Base-by-base conservation (phyloP, 2,329 filamentous ascomycete genomes). In the Microcera coccophila region DNA sequence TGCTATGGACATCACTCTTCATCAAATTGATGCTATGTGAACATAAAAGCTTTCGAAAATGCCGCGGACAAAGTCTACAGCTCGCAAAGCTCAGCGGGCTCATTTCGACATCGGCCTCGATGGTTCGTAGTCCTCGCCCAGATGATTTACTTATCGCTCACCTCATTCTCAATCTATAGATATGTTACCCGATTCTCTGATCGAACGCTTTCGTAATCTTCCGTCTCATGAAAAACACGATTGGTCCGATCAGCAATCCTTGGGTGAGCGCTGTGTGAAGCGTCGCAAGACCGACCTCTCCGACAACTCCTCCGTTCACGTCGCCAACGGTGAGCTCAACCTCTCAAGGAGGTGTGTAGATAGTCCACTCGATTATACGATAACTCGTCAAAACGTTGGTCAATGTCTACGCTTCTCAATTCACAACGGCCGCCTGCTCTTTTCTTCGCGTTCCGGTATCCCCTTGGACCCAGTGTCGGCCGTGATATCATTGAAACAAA, bases 231-330 rank as follows among this genome's bases (percentile, higher is more conserved):
- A 51, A 19, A 31, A 34, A 15, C 29, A 39, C 15, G 48, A 49
- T 7, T 35, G 14, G 22, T 8, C 21, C 26, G 20, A 42, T 10
- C 36, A 50, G 14, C 50, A 43, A 12, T 46, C 49, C 7, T 37
- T 39, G 16, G 41, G 38, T 7, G 53, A 53, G n/a, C 54, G 51
- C 15, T 49, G 58, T 14, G 16, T 44, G 4, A 67, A 67, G 52
- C 62, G 64, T 37, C 62, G 55, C 37, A 67, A 62, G 53, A 48
- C 54, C 11, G 41, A 47, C 15, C 44, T 40, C 37, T 35, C 29
- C 26, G 34, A 14, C 22, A 33, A 39, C 19, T 42, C 40, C 18
- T 50, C 55, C 16, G 57, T 67, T 21, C 54, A 54, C 22, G 36
- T 67, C 14, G 54, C 52, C 14, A 59, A 45, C 33, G 50, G 49